phyloP scores from a whole-genome alignment of 1,284 basidiomycete genomes.

The Xerocomus nothofagi region DNA sequence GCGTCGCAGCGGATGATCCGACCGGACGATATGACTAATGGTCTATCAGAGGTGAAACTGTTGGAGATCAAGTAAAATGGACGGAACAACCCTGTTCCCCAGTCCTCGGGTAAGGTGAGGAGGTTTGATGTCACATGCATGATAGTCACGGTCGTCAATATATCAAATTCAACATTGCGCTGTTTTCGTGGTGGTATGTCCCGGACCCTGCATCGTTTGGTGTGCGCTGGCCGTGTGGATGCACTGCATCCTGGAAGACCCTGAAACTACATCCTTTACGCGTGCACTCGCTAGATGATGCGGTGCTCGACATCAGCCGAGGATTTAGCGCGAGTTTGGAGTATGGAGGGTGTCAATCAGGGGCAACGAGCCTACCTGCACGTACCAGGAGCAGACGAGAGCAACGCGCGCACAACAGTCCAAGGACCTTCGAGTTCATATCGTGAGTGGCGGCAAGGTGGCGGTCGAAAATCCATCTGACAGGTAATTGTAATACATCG shows the following conservation, averaged over 20 bases:
- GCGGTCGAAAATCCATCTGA: slow-evolving; percentile 18
- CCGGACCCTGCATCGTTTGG: slow-evolving; percentile 25
- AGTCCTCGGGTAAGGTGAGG: slow-evolving; percentile 6
- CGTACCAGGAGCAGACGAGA: too few species aligned
- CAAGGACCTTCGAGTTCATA: slow-evolving; percentile 1
- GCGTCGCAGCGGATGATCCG: slow-evolving; percentile 29
- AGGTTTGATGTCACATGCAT: slow-evolving; percentile 17
- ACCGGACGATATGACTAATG: slow-evolving; percentile 15
- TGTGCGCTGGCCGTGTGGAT: slow-evolving; percentile 30
- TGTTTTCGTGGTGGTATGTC: slow-evolving; percentile 18
- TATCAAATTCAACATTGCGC: slow-evolving; percentile 30
- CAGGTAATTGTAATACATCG: slow-evolving; percentile 15
- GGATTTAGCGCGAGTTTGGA: neutral
- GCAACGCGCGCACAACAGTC: neutral
- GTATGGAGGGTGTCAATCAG: slow-evolving; percentile 15
- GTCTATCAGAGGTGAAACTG: slow-evolving; percentile 66
- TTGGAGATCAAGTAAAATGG: slow-evolving; percentile 58
- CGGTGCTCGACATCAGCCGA: neutral
- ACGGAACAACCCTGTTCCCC: slow-evolving; percentile 10
- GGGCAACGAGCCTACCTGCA: slow-evolving; percentile 1
- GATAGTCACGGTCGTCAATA: slow-evolving; percentile 21
- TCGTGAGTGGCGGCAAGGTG: slow-evolving; percentile 7
- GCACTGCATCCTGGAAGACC: slow-evolving; percentile 25
- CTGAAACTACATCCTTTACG: slow-evolving; percentile 17
- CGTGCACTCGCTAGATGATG: slow-evolving; percentile 11